Conservation (phyloP, 2,329 filamentous ascomycete genomes). For the Madurella fahalii region DNA sequence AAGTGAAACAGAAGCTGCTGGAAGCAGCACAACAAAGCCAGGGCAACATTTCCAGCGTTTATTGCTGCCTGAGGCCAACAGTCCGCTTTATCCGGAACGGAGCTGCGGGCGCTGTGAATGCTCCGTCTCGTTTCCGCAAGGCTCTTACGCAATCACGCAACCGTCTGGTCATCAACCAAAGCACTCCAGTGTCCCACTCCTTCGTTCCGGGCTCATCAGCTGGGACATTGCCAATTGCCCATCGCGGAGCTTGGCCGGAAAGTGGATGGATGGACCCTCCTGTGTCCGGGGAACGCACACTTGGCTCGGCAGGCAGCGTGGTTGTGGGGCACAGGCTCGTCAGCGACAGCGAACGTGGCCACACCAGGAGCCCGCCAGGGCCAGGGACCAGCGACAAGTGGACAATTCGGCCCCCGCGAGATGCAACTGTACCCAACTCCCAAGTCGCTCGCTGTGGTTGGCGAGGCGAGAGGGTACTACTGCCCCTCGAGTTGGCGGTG, state of each 20-base stretch:
- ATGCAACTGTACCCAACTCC: conserved; percentile 26
- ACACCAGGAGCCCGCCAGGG: conserved; percentile 7
- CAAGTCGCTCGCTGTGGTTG: conserved; percentile 15
- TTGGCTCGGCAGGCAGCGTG: conserved; percentile 12
- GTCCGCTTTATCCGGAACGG: not conserved
- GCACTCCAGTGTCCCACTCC: conserved; percentile 12
- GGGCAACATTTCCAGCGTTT: not conserved
- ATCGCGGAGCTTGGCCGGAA: conserved; percentile 13
- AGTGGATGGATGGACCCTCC: not conserved
- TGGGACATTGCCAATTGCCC: conserved; percentile 10
- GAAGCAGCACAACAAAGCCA: conserved; percentile 23
- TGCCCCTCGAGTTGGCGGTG: conserved; percentile 19
- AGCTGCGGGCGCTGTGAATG: not conserved
- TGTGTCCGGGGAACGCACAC: conserved; percentile 3
- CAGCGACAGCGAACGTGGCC: conserved; percentile 23
- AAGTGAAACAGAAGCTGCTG: conserved; percentile 39
- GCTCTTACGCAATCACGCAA: conserved; percentile 14
- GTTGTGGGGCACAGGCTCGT: conserved; percentile 7
- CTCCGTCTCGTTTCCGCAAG: conserved; percentile 5
- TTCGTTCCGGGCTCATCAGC: not conserved
- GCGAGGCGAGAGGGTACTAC: conserved; percentile 12
- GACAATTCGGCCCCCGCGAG: conserved; percentile 11
- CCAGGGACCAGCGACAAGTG: not conserved
- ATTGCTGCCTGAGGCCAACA: conserved; percentile 2
- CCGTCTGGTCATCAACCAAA: conserved; percentile 11